Evolutionary conservation across 2,329 filamentous ascomycete species (phyloP), one percentile per base, ranked within the genome.

Genomic region (Neobulgaria alba): DNA sequence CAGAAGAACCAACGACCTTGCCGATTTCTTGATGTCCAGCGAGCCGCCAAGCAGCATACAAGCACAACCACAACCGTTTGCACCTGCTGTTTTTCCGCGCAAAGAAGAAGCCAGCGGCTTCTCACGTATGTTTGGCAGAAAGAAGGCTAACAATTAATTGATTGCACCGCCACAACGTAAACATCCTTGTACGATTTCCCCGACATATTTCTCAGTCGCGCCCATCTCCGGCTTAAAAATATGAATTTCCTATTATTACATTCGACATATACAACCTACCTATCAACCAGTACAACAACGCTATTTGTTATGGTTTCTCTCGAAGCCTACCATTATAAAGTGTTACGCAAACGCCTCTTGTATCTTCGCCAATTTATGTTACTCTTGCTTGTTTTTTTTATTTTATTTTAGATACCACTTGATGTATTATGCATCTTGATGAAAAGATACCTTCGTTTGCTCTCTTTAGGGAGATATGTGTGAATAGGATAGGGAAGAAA

Each of bases 1-100:
- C 45, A 30, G 54, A 42, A 44, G 55, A 33, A 87, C 81, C 2
- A 72, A 73, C 14, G 83, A 87, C 37, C 62, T 90, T 33, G 83
- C 85, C 1, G 76, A 78, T 38, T 90, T 90, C 58, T 63, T 92
- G 8, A 50, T 47, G 37, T 40, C 42, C 9, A 52, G 47, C 20
- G 50, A 56, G 20, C 55, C 56, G 10, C 52, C 56, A 4, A 47
- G 37, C 31, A 41, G 31, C 7, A 38, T 36, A 29, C 45, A 48
- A 20, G 37, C 47, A 4, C 43, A 52, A 29, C 50, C 51, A 7
- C 41, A 47, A 30, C 42, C 48, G 8, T 53, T 55, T 23, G 23
- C 41, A 8, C 45, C 52, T 2, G 44, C 34, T 19, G 12, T 52
- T 4, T n/a, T n/a, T n/a, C 47, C 48, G 32, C 17, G 5, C 17